Base-by-base conservation (phyloP, 148 eudicot genomes). In the Chenopodium formosanum region DNA sequence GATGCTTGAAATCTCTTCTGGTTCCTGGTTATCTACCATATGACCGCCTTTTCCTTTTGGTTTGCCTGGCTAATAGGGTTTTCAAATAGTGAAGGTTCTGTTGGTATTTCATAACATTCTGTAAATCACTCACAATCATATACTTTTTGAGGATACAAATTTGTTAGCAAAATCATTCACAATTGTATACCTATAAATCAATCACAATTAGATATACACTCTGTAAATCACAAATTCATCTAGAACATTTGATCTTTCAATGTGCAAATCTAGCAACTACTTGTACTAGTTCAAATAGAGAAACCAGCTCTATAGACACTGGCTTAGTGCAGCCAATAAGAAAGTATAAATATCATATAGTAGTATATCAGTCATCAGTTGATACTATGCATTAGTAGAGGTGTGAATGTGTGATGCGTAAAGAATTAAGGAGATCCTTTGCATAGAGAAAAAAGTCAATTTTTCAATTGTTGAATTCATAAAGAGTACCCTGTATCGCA, bases 41-140 rank as follows among this genome's bases (percentile, higher is more conserved):
- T 52, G 50, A 52, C 56, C 74, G 32, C 7, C 7, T 50, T 76
- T 76, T 37, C 7, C n/a, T 69, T 44, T 25, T 44, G 58, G 40
- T 58, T 79, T 69, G 75, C 46, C 20, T 17, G 48, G 48, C 16
- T 69, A 29, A 66, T 79, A 50, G 67, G 22, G 0, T 70, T 79
- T 53, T 56, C 62, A 56, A 17, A 17, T 17, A 56, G 62, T 56
- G 62, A 17, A 56, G 62, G 62, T 2, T 56, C 62, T 13, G 22
- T 56, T 56, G 62, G 7, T 56, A 56, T 16, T 56, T 56, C 17
- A 17, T 17, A 56, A 56, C 4, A 56, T 19, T 56, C 16, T 56
- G 62, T 56, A 56, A 56, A 56, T 56, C 17, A 56, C 17, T 56
- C 17, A 17, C 62, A 56, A 56, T 56, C 5, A 14, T 56, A 14